Conservation (phyloP, 495 filamentous ascomycete species). For the Xylaria palmicola region DNA sequence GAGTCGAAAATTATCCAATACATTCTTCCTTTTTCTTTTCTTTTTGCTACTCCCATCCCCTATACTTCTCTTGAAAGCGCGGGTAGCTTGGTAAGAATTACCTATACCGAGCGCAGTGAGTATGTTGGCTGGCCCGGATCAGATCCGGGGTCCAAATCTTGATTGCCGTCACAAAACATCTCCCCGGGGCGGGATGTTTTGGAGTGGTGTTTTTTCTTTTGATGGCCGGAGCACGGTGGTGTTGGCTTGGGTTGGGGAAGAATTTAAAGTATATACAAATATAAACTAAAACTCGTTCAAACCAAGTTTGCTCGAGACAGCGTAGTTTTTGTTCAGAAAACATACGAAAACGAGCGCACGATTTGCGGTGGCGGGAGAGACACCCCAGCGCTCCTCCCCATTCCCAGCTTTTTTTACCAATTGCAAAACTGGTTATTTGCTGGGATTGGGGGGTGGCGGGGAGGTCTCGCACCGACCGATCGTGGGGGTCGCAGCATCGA, state of each 20-base stretch:
- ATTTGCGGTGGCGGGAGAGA: no score
- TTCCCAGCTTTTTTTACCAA: no score
- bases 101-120: neutral
- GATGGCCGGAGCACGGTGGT: slow-evolving; percentile 20
- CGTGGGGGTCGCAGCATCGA: slow-evolving; percentile 39
- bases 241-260: neutral
- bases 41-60: neutral
- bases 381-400: no score
- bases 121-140: slow-evolving; percentile 4
- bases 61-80: slow-evolving; percentile 4
- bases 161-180: slow-evolving; percentile 15
- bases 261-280: slow-evolving; percentile 8
- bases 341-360: slow-evolving; percentile 37
- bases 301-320: slow-evolving; percentile 10
- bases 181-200: slow-evolving; percentile 20
- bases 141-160: slow-evolving; percentile 16
- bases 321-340: slow-evolving; percentile 24
- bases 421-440: no score
- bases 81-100: neutral
- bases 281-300: slow-evolving; percentile 6
- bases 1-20: no score
- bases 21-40: neutral
- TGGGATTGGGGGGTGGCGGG: neutral
- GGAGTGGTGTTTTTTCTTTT: slow-evolving; percentile 20
- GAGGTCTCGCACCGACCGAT: slow-evolving; percentile 5